Evolutionary conservation across 2,329 filamentous ascomycete genomes (phyloP).

Genomic region (Diaporthe nobilis): DNA sequence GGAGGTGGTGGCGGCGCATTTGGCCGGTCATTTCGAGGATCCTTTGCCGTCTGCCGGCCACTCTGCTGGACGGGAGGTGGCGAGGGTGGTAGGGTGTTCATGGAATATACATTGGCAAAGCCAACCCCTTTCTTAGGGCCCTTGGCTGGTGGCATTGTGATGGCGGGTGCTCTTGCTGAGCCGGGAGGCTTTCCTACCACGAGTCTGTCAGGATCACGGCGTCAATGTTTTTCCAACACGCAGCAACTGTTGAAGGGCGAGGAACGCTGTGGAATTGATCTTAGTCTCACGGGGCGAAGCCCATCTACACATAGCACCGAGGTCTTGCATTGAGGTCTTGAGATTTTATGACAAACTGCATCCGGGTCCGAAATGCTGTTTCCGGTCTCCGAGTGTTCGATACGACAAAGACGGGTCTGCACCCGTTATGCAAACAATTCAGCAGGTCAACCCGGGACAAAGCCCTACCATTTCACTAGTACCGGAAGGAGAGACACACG

Average conservation of each 20-base stretch:
- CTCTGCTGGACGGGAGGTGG: background rate
- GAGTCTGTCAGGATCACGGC: background rate
- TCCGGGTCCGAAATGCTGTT: background rate
- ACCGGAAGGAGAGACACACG: background rate
- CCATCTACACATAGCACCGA: background rate
- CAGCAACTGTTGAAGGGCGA: background rate
- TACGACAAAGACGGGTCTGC: constrained; percentile 5
- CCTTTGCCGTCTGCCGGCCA: background rate
- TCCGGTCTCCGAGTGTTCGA: background rate
- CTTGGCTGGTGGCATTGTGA: background rate
- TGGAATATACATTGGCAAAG: background rate
- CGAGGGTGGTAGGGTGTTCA: background rate
- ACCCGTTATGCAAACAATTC: constrained; percentile 7
- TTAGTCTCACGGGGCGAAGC: background rate
- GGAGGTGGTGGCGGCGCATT: background rate
- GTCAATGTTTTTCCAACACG: background rate
- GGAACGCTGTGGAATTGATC: background rate
- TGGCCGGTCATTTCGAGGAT: background rate
- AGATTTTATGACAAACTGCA: background rate
- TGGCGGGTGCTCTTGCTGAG: constrained; percentile 7
- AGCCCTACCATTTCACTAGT: background rate
- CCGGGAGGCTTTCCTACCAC: background rate
- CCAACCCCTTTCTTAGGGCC: no score
- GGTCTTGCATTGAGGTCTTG: constrained; percentile 2
- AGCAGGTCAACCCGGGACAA: background rate